These are phyloP conservation scores for Wallacemonas sp. DNA, from an alignment of 208 protist genomes.

Conservation along the genomic window DNA sequence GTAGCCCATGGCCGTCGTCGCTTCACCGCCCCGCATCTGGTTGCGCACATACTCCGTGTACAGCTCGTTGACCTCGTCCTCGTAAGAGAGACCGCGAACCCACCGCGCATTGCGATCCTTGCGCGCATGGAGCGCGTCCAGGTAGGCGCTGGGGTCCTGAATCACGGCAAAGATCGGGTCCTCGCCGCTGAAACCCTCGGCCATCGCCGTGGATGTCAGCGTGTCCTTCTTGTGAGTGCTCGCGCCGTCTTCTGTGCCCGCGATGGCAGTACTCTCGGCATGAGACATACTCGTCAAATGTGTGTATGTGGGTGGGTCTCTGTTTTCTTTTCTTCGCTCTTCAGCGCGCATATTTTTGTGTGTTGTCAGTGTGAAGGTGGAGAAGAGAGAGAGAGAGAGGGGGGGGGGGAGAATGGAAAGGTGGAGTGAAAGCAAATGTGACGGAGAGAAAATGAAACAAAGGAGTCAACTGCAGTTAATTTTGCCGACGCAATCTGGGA, in stretches of 20 bases:
- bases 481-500: too few species aligned
- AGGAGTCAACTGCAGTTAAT: too few species aligned
- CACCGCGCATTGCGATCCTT: constrained; percentile 59
- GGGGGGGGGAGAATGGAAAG: too few species aligned
- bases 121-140: constrained; percentile 26
- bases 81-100: constrained; percentile 73
- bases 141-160: constrained; percentile 65
- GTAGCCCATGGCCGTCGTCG: neutral
- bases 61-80: constrained; percentile 33
- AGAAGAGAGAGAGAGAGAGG: too few species aligned
- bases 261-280: neutral
- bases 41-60: constrained; percentile 17
- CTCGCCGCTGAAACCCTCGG: neutral
- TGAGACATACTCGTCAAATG: neutral
- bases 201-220: too few species aligned
- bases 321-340: too few species aligned
- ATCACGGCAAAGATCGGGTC: constrained; percentile 43
- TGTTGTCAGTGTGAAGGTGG: too few species aligned
- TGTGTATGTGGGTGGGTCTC: neutral
- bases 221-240: neutral
- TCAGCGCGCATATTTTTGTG: too few species aligned
- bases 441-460: too few species aligned
- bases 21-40: neutral
- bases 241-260: neutral
- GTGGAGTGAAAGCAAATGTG: too few species aligned